phyloP scores from a whole-genome alignment of 192 early-diverging fungal genomes.

The Mortierella hygrophila region DNA sequence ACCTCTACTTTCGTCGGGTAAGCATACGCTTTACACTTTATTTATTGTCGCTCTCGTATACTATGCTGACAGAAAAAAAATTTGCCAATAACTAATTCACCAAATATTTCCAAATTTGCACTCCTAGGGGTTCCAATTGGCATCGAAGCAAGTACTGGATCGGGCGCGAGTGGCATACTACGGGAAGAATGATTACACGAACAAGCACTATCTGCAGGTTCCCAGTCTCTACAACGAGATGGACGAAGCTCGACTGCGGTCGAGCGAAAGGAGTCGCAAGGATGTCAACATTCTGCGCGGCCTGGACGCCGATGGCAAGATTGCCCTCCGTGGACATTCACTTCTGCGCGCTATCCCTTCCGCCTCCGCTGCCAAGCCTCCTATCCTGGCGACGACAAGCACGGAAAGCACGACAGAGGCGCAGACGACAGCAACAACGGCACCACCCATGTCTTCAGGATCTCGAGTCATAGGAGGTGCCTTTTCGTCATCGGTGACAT shows the following conservation, averaged over 20 bases:
- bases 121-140: slow-evolving; percentile 36
- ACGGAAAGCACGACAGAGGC: too few species aligned
- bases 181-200: neutral
- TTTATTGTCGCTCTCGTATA: too few species aligned
- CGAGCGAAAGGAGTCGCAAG: neutral
- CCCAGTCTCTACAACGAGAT: neutral
- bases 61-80: too few species aligned
- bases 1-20: slow-evolving; percentile 37
- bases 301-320: neutral
- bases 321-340: neutral
- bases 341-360: neutral
- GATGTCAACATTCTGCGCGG: neutral
- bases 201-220: neutral
- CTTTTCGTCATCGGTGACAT: neutral
- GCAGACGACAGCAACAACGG: neutral
- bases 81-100: too few species aligned
- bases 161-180: slow-evolving; percentile 1
- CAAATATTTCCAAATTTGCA: too few species aligned
- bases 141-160: slow-evolving; percentile 23
- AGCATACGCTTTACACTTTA: neutral
- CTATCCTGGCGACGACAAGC: neutral
- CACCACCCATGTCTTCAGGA: neutral
- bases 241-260: neutral
- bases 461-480: neutral
- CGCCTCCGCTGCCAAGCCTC: neutral